Conservation (phyloP, 163 green algal genomes). For the Chlorella variabilis region DNA sequence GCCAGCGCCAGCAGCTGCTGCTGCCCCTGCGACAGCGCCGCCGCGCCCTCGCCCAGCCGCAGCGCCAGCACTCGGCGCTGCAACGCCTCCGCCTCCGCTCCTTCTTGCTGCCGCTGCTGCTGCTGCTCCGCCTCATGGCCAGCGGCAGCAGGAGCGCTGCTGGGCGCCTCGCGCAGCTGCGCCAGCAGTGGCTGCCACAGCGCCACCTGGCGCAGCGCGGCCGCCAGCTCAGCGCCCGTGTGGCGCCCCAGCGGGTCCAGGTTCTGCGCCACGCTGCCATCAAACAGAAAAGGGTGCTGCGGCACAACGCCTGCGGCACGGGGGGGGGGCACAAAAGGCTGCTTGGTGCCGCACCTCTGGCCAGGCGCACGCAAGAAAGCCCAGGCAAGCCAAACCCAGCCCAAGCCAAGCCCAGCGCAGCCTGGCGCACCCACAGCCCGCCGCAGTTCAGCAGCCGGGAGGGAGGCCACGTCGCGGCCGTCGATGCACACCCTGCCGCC, state of each 20-base stretch:
- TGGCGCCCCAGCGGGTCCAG: constrained; percentile 67
- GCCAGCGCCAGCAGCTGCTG: constrained; percentile 84
- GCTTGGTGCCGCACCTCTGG: background rate
- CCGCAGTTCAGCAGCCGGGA: constrained; percentile 47
- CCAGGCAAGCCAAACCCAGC: background rate
- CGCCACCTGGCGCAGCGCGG: constrained; percentile 33
- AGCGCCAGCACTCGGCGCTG: constrained; percentile 36
- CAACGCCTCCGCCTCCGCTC: background rate
- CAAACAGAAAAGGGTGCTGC: constrained; percentile 77
- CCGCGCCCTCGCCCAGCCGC: constrained; percentile 44
- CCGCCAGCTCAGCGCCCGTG: constrained; percentile 47
- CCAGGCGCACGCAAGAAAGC: background rate
- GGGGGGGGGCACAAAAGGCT: background rate
- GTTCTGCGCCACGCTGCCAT: constrained; percentile 72
- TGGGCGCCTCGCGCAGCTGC: background rate
- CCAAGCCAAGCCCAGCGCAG: background rate
- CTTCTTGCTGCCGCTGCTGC: background rate
- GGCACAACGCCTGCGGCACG: constrained; percentile 61
- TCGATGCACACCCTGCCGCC: constrained; percentile 55
- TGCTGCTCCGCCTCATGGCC: background rate
- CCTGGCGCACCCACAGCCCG: constrained; percentile 44
- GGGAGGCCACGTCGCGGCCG: constrained; percentile 35
- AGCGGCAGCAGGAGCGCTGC: background rate
- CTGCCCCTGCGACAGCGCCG: constrained; percentile 73
- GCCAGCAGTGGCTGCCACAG: constrained; percentile 31